Conservation (phyloP, 2,329 filamentous ascomycete species). For the Fusarium buharicum region DNA sequence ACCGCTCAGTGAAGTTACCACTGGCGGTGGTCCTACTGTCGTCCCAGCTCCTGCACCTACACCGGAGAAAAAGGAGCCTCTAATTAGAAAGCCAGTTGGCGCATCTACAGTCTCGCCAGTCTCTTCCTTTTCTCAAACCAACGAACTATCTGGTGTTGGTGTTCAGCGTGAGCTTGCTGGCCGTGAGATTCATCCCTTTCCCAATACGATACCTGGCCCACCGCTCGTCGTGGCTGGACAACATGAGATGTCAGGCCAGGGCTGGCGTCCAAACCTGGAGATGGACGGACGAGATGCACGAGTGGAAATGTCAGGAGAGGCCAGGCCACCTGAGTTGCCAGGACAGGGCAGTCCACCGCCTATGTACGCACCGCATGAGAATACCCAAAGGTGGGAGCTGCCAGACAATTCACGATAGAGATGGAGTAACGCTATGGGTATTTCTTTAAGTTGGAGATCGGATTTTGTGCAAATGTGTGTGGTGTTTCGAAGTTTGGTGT, state of each 20-base stretch:
- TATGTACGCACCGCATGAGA: slow-evolving; percentile 15
- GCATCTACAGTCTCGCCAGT: slow-evolving; percentile 33
- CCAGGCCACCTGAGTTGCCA: slow-evolving; percentile 30
- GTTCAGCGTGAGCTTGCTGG: slow-evolving; percentile 33
- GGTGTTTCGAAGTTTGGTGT: too few species aligned
- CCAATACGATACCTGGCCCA: slow-evolving; percentile 29
- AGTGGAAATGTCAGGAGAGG: slow-evolving; percentile 34
- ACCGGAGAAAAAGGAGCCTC: slow-evolving; percentile 22
- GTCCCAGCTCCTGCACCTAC: neutral
- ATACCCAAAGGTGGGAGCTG: slow-evolving; percentile 39
- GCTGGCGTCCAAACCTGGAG: slow-evolving; percentile 32
- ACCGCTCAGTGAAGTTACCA: slow-evolving; percentile 27
- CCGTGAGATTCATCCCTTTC: slow-evolving; percentile 26
- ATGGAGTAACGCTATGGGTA: too few species aligned
- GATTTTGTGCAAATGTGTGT: too few species aligned
- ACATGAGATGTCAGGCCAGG: slow-evolving; percentile 38
- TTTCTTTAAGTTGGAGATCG: too few species aligned
- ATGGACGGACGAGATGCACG: slow-evolving; percentile 36
- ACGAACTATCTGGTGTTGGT: slow-evolving; percentile 30
- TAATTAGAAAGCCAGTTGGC: slow-evolving; percentile 33
- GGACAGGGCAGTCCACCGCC: slow-evolving; percentile 28
- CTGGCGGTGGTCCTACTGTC: neutral
- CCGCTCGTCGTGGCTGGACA: slow-evolving; percentile 35
- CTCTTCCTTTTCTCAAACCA: slow-evolving; percentile 34
- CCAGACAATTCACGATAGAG: slow-evolving; percentile 35